A percentile compares a stretch with the other conserved stretches of the same genome.
phyloP scores from a whole-genome alignment of 371 early-diverging fungal genomes.

The Capillidium heterosporum region DNA sequence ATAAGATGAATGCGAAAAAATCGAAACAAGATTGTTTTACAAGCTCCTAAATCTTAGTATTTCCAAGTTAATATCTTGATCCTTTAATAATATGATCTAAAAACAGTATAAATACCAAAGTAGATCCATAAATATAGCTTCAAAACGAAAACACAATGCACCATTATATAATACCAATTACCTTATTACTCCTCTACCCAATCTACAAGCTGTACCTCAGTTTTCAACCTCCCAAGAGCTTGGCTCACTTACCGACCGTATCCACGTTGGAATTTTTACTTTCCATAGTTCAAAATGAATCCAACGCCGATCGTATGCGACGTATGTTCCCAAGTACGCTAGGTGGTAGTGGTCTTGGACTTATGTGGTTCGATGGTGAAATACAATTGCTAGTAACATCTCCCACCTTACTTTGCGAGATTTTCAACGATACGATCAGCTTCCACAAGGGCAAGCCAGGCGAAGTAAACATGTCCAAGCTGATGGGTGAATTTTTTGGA shows the following conservation, averaged over 20 bases:
- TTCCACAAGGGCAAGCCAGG: not conserved
- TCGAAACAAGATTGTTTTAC: no score
- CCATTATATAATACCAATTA: no score
- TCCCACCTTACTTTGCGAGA: not conserved
- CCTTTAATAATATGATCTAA: no score
- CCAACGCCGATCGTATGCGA: not conserved
- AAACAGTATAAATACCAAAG: no score
- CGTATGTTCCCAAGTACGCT: not conserved
- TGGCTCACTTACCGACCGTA: not conserved
- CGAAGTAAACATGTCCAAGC: not conserved
- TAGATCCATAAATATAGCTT: no score
- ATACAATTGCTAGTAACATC: not conserved
- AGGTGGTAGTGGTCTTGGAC: not conserved
- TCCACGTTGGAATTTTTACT: not conserved
- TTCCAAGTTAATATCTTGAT: no score
- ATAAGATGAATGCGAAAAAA: no score
- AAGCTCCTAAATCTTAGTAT: no score
- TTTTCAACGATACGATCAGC: not conserved
- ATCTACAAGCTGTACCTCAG: no score
- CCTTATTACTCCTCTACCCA: no score
- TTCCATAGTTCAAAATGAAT: not conserved
- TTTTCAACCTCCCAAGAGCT: not conserved
- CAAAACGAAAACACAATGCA: no score
- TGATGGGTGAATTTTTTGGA: not conserved
- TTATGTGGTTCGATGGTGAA: not conserved